Evolutionary conservation across 192 early-diverging fungal genomes (phyloP).

Genomic region (Coemansia sp.): DNA sequence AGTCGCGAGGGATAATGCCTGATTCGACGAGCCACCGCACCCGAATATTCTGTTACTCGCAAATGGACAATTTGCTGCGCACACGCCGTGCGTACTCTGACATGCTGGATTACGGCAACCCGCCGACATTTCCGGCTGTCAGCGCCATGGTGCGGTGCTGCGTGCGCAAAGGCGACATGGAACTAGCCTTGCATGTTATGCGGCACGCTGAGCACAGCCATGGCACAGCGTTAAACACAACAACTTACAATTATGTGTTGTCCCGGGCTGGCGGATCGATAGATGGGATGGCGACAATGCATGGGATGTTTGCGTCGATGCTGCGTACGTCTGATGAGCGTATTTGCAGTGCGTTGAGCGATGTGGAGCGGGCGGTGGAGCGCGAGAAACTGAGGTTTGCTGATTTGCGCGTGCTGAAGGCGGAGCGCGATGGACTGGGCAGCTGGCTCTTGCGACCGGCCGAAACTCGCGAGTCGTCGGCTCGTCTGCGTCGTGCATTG

Average conservation of each 20-base stretch:
- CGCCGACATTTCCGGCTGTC: conserved; percentile 14
- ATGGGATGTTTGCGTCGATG: conserved; percentile 22
- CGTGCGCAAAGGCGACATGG: conserved; percentile 16
- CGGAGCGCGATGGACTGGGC: neutral
- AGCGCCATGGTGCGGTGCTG: conserved; percentile 28
- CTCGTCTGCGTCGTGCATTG: conserved; percentile 13
- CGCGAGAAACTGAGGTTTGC: conserved; percentile 11
- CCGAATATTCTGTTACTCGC: conserved; percentile 24
- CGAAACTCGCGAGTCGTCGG: conserved; percentile 12
- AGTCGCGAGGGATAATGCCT: conserved; percentile 15
- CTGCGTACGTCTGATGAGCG: conserved; percentile 14
- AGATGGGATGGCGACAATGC: neutral
- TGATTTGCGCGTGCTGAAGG: conserved; percentile 17
- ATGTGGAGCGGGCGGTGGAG: conserved; percentile 1
- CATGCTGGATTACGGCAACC: conserved; percentile 34
- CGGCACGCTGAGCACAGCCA: conserved; percentile 26
- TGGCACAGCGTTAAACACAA: conserved; percentile 11
- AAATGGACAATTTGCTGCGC: conserved; percentile 18
- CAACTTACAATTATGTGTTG: conserved; percentile 31
- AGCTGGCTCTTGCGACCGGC: conserved; percentile 19
- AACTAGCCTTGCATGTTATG: conserved; percentile 23
- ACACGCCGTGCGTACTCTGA: conserved; percentile 41
- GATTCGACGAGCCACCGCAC: conserved; percentile 17
- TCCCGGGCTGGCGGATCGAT: conserved; percentile 4
- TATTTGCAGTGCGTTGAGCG: conserved; percentile 3